Base-by-base conservation (phyloP, 208 protist species). In the Crithidia sp. region DNA sequence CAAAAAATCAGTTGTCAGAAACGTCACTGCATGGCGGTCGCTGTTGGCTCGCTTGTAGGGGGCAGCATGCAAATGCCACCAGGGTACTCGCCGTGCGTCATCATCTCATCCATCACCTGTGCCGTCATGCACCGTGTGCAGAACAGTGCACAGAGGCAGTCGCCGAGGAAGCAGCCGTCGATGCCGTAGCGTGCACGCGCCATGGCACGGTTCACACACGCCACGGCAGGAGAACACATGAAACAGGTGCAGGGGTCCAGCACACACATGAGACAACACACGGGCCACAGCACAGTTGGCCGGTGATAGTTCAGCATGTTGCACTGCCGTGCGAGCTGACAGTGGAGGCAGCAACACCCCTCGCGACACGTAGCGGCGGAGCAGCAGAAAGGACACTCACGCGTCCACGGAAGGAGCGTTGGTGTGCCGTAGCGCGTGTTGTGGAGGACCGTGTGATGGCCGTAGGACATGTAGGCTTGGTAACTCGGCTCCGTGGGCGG, bases 21-120 rank as follows among this genome's bases (percentile, higher is more conserved):
- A 49, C 7, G 7, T 47, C 36, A 62, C 9, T 7, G 5, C 28
- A 62, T 47, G 7, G 57, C 5, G 4, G 57, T 28, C 13, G 12
- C 17, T 7, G 0, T 36, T 0, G 61, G 37, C 3, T 13, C 6
- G 4, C 55, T 8, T 4, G 47, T 5, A 6, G 54, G 49, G 3
- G 70, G 61, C 5, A 68, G 44, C 17, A 77, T 56, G 65, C 63
- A 71, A 12, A 59, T n/a, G 0, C 54, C 81, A 14, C 75, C 74
- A 17, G 80, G 80, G 63, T 61, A 81, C 9, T 69, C 66, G 16
- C 64, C 80, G 8, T 39, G 19, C 4, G n/a, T 41, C 13, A 49
- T 71, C 75, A 85, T 74, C 71, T 81, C 80, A 60, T 72, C 59
- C 61, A 80, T 64, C 14, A 64, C 57, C 60, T 80, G 80, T 57